phyloP scores from a whole-genome alignment of 805 yeast species.

The Wickerhamiella lipophila region DNA sequence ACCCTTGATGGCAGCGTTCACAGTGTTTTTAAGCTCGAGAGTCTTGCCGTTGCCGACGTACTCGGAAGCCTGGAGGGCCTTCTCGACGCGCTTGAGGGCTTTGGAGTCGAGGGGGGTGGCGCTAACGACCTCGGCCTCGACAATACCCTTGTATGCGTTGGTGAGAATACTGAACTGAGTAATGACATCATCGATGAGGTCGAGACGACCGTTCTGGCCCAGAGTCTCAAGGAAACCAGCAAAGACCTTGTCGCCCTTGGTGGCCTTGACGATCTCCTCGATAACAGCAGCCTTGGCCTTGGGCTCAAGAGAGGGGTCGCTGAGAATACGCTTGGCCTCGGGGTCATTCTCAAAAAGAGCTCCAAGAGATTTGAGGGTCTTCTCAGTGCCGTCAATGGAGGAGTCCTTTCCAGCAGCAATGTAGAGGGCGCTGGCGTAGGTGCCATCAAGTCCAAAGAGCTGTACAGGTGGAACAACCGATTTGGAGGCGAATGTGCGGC shows the following conservation, averaged over 20 bases:
- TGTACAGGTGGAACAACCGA: conserved; percentile 78
- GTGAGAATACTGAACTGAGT: conserved; percentile 62
- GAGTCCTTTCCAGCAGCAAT: conserved; percentile 79
- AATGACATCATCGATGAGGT: conserved; percentile 50
- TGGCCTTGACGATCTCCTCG: conserved; percentile 37
- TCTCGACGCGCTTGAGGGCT: conserved; percentile 61
- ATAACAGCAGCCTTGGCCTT: conserved; percentile 64
- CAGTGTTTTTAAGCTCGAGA: conserved; percentile 67
- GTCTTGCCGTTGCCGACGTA: conserved; percentile 80
- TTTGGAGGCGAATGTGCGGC: conserved; percentile 43
- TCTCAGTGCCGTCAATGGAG: conserved; percentile 55
- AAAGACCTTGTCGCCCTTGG: conserved; percentile 54
- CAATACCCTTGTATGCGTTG: conserved; percentile 83
- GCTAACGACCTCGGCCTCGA: conserved; percentile 86
- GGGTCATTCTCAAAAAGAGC: conserved; percentile 47
- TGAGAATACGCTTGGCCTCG: conserved; percentile 47
- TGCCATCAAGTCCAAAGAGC: conserved; percentile 89
- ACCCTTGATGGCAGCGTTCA: conserved; percentile 85
- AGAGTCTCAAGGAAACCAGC: conserved; percentile 70
- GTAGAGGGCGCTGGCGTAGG: conserved; percentile 90
- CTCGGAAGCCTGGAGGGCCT: conserved; percentile 62
- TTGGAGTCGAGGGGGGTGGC: conserved; percentile 72
- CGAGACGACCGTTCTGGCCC: conserved; percentile 89
- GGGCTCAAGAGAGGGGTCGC: conserved; percentile 73
- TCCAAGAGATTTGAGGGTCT: conserved; percentile 48